phyloP scores from a whole-genome alignment of 768 basidiomycete genomes.

The Tulasnella sp. region DNA sequence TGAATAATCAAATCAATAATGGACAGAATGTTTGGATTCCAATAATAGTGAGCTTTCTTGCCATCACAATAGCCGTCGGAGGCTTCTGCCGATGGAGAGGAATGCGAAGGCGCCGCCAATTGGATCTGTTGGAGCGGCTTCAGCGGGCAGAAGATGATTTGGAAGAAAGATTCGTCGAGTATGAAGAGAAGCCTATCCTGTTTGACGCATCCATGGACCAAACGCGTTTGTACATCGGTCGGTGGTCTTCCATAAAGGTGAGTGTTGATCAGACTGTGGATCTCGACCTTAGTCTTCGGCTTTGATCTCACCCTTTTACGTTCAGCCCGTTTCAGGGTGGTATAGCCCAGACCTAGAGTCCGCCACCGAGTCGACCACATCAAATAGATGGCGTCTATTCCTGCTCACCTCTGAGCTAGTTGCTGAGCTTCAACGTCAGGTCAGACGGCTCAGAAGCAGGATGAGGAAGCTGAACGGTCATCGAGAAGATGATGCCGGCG shows the following conservation, averaged over 20 bases:
- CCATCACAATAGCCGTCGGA: background rate
- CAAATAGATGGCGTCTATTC: background rate
- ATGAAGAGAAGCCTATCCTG: background rate
- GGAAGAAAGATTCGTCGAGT: background rate
- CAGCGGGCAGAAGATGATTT: background rate
- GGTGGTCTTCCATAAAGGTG: background rate
- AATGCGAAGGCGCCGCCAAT: background rate
- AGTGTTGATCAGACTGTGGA: background rate
- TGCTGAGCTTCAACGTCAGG: background rate
- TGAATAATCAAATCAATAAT: too few species aligned
- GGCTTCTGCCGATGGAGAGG: background rate
- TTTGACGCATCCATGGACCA: background rate
- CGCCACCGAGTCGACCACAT: background rate
- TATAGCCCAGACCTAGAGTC: background rate
- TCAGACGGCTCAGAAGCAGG: background rate
- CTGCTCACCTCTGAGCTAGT: background rate
- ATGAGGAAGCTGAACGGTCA: background rate
- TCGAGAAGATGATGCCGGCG: background rate
- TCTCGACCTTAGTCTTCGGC: background rate
- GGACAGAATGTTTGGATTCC: background rate
- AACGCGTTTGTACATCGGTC: background rate
- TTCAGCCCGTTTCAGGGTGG: background rate
- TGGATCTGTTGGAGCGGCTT: background rate
- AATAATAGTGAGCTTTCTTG: background rate
- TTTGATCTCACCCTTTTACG: background rate